Evolutionary conservation across 129 eudicot species (phyloP), one percentile per base, ranked within the genome.

Genomic region (Mikania micrantha): DNA sequence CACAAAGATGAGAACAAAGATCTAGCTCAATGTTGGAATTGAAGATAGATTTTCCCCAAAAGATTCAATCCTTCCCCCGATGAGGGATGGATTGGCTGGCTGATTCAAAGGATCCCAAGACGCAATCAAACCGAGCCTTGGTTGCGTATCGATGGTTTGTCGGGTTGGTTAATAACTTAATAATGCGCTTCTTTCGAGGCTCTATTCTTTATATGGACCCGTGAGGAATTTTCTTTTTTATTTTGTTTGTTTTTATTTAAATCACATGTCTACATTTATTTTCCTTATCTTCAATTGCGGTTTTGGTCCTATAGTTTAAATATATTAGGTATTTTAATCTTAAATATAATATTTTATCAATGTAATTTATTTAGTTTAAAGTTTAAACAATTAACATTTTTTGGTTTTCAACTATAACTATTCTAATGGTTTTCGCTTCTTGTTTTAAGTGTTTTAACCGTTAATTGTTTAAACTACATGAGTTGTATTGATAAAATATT

Each of bases 21-120:
- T 71, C 48, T 21, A 5, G 19, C 11, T 10, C 1, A n/a, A 2
- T 10, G 5, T 0, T 74, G 20, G 40, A 64, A 38, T 60, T 60
- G 24, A 19, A 45, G 32, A 38, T 16, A 76, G 80, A 69, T 76
- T 76, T n/a, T n/a, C n/a, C 80, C 2, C 5, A 29, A 32, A 21
- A 70, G 77, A 70, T 70, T 71, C 77, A 63, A 77, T 50, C 77
- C 73, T 58, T 64, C 77, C 67, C 72, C 54, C 7, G 9, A 31
- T 4, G 48, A 54, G 73, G 78, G 79, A 29, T 66, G 73, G 79
- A 74, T 56, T 56, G 62, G 60, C 60, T 53, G 60, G 60, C 60
- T 25, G 62, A 29, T 66, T 66, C 61, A 27, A 29, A 13, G 59
- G 73, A 74, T 64, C 60, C 60, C 67, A 32, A 66, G 42, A 57